Percentiles rank a stretch among this genome's conserved stretches.
Conservation (phyloP, 306 rosid species). For the Casuarina glauca region DNA sequence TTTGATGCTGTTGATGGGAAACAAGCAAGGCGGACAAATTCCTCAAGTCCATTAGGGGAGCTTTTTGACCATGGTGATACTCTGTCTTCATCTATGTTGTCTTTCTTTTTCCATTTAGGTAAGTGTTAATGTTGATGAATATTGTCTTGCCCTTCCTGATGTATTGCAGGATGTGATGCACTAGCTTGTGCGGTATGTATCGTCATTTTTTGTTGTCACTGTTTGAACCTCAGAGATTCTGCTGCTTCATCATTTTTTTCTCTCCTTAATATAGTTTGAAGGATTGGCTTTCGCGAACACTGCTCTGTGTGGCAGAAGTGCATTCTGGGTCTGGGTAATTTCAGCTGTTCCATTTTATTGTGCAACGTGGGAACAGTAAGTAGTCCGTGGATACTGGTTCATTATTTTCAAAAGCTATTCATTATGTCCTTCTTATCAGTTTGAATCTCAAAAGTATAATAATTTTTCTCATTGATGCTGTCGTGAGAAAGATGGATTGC, state of each 20-base stretch:
- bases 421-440: neutral
- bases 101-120: neutral
- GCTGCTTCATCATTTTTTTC: neutral
- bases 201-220: conserved; percentile 19
- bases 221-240: conserved; percentile 4
- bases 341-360: conserved; percentile 88
- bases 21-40: conserved; percentile 95
- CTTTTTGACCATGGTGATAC: conserved; percentile 91
- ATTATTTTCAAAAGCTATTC: neutral
- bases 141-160: conserved; percentile 27
- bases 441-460: neutral
- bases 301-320: conserved; percentile 79
- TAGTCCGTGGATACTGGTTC: conserved; percentile 26
- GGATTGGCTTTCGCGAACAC: conserved; percentile 92
- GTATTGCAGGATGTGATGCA: conserved; percentile 93
- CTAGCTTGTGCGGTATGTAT: conserved; percentile 91
- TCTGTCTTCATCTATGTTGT: conserved; percentile 12
- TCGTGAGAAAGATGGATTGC: neutral
- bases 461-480: neutral
- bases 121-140: conserved; percentile 29
- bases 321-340: conserved; percentile 96
- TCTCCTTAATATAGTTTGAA: conserved; percentile 63
- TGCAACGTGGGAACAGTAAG: conserved; percentile 99
- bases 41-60: conserved; percentile 97
- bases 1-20: conserved; percentile 99